Base-by-base conservation (phyloP, 306 rosid genomes). In the Fagus sylvatica region DNA sequence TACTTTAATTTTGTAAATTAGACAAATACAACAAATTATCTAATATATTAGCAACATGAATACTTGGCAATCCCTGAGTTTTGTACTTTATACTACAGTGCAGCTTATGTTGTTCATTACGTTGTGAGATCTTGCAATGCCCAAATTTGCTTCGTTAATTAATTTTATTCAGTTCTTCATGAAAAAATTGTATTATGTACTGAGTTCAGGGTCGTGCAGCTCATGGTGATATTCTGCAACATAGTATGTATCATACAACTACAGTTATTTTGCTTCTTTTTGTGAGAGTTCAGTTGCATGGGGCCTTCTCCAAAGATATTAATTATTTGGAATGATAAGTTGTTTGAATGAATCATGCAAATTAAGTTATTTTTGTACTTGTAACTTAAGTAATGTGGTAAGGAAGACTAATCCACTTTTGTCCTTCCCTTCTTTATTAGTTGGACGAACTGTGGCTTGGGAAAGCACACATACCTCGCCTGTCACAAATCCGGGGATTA, bases 381-480 rank as follows among this genome's bases (percentile, higher is more conserved):
- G 8, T 17, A 62, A 62, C 59, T 9, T 1, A 7, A 49, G 42
- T 37, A 69, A n/a, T 43, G 33, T 33, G 42, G 22, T 4, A 69
- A 73, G 32, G 39, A 10, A 57, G 48, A 64, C 66, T 75, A 10
- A 41, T 3, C 9, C 28, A 41, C 28, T 60, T 17, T 53, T 19
- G 2, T 42, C 4, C 3, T 16, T 42, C 28, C 42, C 7, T 51
- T 57, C 3, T 15, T 53, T 76, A 46, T 43, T 61, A 84, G 87
- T 87, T 83, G 51, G 69, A 77, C 65, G 84, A 85, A 64, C 69
- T 87, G 80, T 84, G 85, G 87, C 83, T 85, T 37, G 82, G 82
- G 59, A 87, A 85, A 78, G 91, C 87, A 62, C 91, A 87, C 78
- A 80, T 87, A 72, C 89, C 89, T 55, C 74, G 85, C 28, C 16